Conservation (phyloP, 306 rosid species). For the Benincasa hispida region DNA sequence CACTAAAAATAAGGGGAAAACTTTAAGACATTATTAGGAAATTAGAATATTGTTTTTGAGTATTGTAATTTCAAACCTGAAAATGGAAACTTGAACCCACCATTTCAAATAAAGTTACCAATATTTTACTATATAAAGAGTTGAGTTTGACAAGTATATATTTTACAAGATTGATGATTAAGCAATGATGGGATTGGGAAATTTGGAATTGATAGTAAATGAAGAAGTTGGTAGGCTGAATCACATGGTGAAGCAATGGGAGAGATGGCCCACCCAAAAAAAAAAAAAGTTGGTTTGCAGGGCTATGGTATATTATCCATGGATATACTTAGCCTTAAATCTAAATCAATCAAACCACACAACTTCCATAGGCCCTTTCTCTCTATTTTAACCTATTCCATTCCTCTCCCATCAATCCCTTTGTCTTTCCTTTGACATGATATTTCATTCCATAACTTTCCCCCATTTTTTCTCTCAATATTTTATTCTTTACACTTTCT, state of each 20-base stretch:
- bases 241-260: slow-evolving; percentile 1
- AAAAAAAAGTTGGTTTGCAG: too few species aligned
- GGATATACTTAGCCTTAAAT: too few species aligned
- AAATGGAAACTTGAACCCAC: neutral
- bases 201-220: neutral
- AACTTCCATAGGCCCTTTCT: neutral
- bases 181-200: neutral
- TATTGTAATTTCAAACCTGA: neutral
- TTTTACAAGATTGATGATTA: neutral
- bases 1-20: neutral
- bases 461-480: neutral
- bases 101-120: neutral
- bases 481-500: neutral
- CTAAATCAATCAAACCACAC: too few species aligned
- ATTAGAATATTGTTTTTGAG: too few species aligned
- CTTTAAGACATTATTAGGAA: neutral
- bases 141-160: neutral
- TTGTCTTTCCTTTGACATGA: neutral
- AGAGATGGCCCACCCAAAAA: slow-evolving; percentile 5
- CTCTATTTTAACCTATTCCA: neutral
- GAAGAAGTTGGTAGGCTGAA: neutral
- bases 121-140: neutral
- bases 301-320: too few species aligned
- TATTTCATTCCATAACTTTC: neutral
- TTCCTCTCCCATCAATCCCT: neutral